Evolutionary conservation across 2,329 filamentous ascomycete genomes (phyloP), one percentile per base, ranked within the genome.

Genomic region (Seiridium cupressi): DNA sequence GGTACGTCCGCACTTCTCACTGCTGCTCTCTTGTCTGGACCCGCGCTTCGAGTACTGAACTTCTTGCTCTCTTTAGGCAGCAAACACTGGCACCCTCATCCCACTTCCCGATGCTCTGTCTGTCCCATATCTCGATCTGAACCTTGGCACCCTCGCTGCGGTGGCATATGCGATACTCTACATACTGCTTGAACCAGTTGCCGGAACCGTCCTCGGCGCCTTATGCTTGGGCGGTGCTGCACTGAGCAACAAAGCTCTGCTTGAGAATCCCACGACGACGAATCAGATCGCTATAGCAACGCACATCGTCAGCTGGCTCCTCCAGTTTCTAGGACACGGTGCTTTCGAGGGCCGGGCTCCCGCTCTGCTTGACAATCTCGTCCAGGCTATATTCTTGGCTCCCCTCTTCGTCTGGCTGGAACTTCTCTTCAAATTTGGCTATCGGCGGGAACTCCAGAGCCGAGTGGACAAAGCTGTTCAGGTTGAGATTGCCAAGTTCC

Each of bases 351-450:
- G 91, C 26, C 87, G 94, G 57, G 92, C 93, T 3, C 95, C 94
- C 6, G 94, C 93, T 4, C 78, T 98, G 64, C 79, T 98, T 53
- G 93, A 98, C 77, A 98, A 97, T 70, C 77, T 98, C 47, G 82
- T 96, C 53, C 95, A 98, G 77, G 93, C 95, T 35, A 76, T 98
- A 64, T 94, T 98, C 70, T 82, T 98, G 32, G 95, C 95, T 0
- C 95, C 95, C 7, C 89, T 99, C 70, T 99, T 98, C 69, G 94
- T 98, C 61, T 99, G 95, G 91, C 89, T 99, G 68, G 93, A 98
- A 79, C 78, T 96, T 32, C 82, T 99, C 34, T 99, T 99, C 80
- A 87, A 83, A 69, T 85, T 96, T 55, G 95, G 95, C 54, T 99
- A 98, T 76, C 86, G 95, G 61, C 91, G 89, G 1, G 93, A 96